Conservation (phyloP, 306 rosid species). For the Abrus precatorius region DNA sequence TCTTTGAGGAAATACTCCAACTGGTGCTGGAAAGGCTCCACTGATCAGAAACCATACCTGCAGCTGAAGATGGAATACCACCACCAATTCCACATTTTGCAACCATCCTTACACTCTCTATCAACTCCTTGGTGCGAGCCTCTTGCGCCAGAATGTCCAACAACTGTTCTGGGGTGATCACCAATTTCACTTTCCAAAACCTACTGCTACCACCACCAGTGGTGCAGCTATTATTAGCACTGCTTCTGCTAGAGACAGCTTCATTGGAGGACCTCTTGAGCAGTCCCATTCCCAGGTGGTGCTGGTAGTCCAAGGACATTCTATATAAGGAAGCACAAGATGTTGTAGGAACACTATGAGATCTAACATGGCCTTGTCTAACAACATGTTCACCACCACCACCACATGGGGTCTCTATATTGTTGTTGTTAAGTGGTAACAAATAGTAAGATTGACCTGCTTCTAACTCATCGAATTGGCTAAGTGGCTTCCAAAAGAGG, state of each 20-base stretch:
- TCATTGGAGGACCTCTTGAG: slow-evolving; percentile 67
- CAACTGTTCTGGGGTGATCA: slow-evolving; percentile 73
- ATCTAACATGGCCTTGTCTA: slow-evolving; percentile 76
- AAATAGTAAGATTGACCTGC: slow-evolving; percentile 72
- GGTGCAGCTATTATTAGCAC: neutral
- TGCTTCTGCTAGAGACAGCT: slow-evolving; percentile 54
- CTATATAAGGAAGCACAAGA: slow-evolving; percentile 63
- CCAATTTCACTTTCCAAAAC: slow-evolving; percentile 91
- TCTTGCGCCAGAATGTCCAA: slow-evolving; percentile 80
- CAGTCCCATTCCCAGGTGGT: slow-evolving; percentile 45
- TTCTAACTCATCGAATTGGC: slow-evolving; percentile 60
- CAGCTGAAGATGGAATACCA: slow-evolving; percentile 52
- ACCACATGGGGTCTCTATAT: neutral
- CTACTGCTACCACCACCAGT: slow-evolving; percentile 34
- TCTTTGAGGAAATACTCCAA: slow-evolving; percentile 66
- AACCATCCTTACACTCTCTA: slow-evolving; percentile 78
- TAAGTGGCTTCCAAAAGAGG: slow-evolving; percentile 82
- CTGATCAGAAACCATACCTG: slow-evolving; percentile 63
- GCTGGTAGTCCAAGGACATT: slow-evolving; percentile 71
- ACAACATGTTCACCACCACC: slow-evolving; percentile 35
- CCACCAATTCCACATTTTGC: slow-evolving; percentile 73
- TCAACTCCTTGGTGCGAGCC: slow-evolving; percentile 70
- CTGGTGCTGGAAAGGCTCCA: slow-evolving; percentile 77
- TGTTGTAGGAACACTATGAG: slow-evolving; percentile 66
- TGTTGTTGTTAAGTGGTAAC: slow-evolving; percentile 62